A percentile compares a stretch with the other conserved stretches of the same genome.
phyloP scores from a whole-genome alignment of 108 stramenopile genomes.

The Cyclotella kingstonii region DNA sequence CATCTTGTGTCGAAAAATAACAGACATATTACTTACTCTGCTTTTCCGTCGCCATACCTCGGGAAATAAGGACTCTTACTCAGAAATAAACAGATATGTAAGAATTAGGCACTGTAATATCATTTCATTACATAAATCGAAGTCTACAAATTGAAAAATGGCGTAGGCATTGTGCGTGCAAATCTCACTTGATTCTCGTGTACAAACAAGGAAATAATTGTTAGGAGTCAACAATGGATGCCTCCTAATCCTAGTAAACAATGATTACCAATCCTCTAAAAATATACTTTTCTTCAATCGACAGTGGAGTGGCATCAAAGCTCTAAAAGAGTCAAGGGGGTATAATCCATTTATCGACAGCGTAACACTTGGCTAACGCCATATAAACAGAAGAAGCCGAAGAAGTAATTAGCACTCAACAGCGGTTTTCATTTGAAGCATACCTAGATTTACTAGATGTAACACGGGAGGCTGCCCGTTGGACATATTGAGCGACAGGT shows the following conservation, averaged over 20 bases:
- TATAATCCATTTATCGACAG: no score
- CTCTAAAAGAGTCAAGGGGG: no score
- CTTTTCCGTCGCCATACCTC: slow-evolving; percentile 92
- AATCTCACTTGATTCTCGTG: background rate
- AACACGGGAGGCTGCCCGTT: slow-evolving; percentile 38
- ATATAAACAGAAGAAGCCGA: background rate
- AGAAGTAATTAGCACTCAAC: background rate
- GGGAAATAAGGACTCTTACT: slow-evolving; percentile 42
- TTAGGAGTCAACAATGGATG: background rate
- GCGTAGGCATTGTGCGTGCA: background rate
- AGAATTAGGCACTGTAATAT: background rate
- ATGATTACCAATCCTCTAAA: no score
- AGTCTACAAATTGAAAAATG: background rate
- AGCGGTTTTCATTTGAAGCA: slow-evolving; percentile 20
- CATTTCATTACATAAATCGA: background rate
- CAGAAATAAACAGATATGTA: background rate
- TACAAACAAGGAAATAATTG: background rate
- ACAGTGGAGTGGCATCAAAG: no score
- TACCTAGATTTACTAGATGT: no score
- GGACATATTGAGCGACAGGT: slow-evolving; percentile 34
- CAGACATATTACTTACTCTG: slow-evolving; percentile 54
- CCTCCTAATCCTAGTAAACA: no score
- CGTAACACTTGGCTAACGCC: background rate
- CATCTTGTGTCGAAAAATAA: background rate
- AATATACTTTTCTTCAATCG: no score